A percentile compares a stretch with the other conserved stretches of the same genome.
Conservation (phyloP, 306 rosid species). For the Cicer chorassanicum region DNA sequence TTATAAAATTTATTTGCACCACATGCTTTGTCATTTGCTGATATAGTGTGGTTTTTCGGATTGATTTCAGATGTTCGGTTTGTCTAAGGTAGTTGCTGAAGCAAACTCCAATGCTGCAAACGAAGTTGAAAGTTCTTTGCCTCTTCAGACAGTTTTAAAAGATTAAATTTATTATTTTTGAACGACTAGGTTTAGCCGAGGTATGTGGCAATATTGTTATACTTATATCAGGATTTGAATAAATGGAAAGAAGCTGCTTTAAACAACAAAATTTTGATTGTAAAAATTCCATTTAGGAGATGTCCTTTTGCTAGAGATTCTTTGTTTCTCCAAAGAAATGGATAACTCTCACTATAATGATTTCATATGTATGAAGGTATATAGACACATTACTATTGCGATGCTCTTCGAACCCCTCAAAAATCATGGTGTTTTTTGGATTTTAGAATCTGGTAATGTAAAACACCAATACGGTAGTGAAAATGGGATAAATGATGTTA, state of each 20-base stretch:
- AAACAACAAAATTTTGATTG: not conserved
- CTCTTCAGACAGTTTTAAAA: slow-evolving; percentile 63
- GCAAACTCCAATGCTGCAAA: slow-evolving; percentile 53
- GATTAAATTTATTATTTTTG: slow-evolving; percentile 50
- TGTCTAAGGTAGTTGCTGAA: slow-evolving; percentile 83
- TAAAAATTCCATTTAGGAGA: not conserved
- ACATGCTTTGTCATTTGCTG: slow-evolving; percentile 25
- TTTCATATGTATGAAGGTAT: too few relatives aligned
- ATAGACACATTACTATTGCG: too few relatives aligned
- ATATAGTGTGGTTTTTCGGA: slow-evolving; percentile 19
- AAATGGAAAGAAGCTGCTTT: not conserved
- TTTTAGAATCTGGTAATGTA: too few relatives aligned
- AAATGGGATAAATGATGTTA: too few relatives aligned
- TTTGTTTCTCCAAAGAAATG: too few relatives aligned
- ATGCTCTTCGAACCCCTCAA: too few relatives aligned
- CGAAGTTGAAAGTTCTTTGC: slow-evolving; percentile 80
- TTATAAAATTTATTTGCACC: not conserved
- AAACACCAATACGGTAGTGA: too few relatives aligned
- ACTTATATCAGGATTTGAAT: slow-evolving; percentile 4
- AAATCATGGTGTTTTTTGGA: too few relatives aligned
- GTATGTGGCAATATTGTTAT: not conserved
- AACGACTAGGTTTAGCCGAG: slow-evolving; percentile 1
- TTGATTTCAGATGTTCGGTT: slow-evolving; percentile 77
- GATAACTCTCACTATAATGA: too few relatives aligned
- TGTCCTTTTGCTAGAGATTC: not conserved